A percentile compares a stretch with the other conserved stretches of the same genome.
These are phyloP conservation scores for Malbranchea zuffiana DNA, from an alignment of 2,329 filamentous ascomycete species.

Conservation along the genomic window DNA sequence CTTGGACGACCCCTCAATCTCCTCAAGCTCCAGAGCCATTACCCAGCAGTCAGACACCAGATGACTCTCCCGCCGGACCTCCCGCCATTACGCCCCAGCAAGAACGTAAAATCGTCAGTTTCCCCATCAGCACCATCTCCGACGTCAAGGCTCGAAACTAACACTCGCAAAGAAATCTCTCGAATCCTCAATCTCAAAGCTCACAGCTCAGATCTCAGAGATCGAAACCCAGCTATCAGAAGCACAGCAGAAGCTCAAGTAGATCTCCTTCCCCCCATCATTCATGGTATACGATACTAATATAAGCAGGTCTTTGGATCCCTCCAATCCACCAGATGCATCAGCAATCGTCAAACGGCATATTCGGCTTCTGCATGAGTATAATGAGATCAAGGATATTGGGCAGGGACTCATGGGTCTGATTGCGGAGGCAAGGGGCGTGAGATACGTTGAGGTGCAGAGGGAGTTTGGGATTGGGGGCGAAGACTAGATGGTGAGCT, in stretches of 20 bases:
- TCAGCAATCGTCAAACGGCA: constrained; percentile 49
- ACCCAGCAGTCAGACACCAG: no score
- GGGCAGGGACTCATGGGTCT: constrained; percentile 55
- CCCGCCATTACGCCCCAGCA: constrained; percentile 13
- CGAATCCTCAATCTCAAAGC: constrained; percentile 37
- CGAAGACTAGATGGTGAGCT: constrained; percentile 24
- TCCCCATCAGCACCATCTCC: constrained; percentile 6
- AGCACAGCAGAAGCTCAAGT: constrained; percentile 28
- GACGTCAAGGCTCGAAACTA: not conserved
- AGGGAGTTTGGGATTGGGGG: constrained; percentile 31
- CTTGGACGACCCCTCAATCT: no score
- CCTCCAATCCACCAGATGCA: constrained; percentile 28
- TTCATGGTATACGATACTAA: not conserved
- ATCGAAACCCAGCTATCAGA: constrained; percentile 28
- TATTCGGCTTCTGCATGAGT: constrained; percentile 54
- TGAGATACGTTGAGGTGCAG: constrained; percentile 39
- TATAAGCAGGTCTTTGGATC: constrained; percentile 7
- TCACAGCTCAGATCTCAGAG: constrained; percentile 34
- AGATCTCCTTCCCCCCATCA: constrained; percentile 6
- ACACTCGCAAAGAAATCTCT: constrained; percentile 24
- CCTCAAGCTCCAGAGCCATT: no score
- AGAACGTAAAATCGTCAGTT: constrained; percentile 22
- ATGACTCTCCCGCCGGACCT: not conserved
- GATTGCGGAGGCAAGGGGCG: constrained; percentile 54
- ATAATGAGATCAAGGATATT: constrained; percentile 61